Evolutionary conservation across 1,284 basidiomycete genomes (phyloP).

Genomic region (Paramarasmius palmivorus): DNA sequence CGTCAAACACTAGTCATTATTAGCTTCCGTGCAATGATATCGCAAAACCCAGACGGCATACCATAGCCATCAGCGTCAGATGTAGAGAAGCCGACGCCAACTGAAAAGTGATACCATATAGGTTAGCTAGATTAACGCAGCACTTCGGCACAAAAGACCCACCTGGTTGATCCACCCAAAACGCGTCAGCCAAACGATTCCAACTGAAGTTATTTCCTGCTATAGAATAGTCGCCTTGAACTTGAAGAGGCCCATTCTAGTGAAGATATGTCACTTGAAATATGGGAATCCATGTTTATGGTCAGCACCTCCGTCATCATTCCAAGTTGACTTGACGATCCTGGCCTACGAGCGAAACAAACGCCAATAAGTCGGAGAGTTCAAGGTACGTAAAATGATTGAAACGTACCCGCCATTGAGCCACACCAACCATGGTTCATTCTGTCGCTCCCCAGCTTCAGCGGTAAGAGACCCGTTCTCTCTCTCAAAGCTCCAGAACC

Average conservation of each 20-base stretch:
- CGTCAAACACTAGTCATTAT: constrained; percentile 48
- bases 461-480: constrained; percentile 12
- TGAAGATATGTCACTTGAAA: too few species aligned
- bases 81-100: constrained; percentile 13
- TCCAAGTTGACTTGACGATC: not conserved
- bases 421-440: constrained; percentile 16
- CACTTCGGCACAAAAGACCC: not conserved
- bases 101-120: not conserved
- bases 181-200: constrained; percentile 11
- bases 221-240: constrained; percentile 10
- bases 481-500: constrained; percentile 14
- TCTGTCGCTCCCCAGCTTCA: constrained; percentile 3
- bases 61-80: constrained; percentile 10
- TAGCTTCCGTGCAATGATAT: not conserved
- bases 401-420: constrained; percentile 11
- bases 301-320: not conserved
- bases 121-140: too few species aligned
- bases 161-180: constrained; percentile 16
- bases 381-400: not conserved
- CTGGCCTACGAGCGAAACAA: not conserved
- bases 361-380: not conserved
- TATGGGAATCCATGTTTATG: too few species aligned
- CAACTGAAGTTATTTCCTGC: constrained; percentile 14
- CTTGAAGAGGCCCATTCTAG: not conserved
- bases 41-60: not conserved